phyloP scores from a whole-genome alignment of 176 grass and related monocot genomes.

The Phragmites australis region DNA sequence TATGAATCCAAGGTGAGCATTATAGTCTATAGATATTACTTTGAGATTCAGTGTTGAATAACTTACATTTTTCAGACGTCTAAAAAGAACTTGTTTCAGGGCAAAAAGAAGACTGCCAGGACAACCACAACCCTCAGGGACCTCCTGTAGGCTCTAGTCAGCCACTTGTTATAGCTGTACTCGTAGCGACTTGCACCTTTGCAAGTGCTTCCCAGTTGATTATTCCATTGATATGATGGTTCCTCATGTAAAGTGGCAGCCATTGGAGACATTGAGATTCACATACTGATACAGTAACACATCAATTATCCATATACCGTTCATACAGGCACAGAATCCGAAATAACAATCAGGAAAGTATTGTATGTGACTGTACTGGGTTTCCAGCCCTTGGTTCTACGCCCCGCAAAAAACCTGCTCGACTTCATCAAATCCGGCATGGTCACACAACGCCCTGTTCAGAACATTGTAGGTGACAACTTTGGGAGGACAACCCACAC shows the following conservation, averaged over 20 bases:
- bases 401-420: constrained; percentile 53
- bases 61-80: neutral
- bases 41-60: neutral
- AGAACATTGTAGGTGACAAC: constrained; percentile 77
- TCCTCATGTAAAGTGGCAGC: neutral
- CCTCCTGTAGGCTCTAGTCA: constrained; percentile 39
- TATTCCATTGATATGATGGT: neutral
- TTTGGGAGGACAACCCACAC: constrained; percentile 53
- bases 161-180: neutral
- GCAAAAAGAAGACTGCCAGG: constrained; percentile 18
- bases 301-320: constrained; percentile 37
- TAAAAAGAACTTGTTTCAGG: constrained; percentile 5
- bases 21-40: neutral
- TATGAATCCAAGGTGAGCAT: neutral
- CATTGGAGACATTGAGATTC: neutral
- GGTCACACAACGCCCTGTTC: constrained; percentile 59
- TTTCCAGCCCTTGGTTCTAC: constrained; percentile 46
- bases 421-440: constrained; percentile 57
- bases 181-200: neutral
- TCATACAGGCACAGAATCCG: constrained; percentile 64
- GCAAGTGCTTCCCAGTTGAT: neutral
- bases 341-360: too few relatives aligned
- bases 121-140: constrained; percentile 38
- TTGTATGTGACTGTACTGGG: constrained; percentile 74
- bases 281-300: neutral